Conservation (phyloP, 805 yeast genomes). For the Zygotorulaspora florentina region DNA sequence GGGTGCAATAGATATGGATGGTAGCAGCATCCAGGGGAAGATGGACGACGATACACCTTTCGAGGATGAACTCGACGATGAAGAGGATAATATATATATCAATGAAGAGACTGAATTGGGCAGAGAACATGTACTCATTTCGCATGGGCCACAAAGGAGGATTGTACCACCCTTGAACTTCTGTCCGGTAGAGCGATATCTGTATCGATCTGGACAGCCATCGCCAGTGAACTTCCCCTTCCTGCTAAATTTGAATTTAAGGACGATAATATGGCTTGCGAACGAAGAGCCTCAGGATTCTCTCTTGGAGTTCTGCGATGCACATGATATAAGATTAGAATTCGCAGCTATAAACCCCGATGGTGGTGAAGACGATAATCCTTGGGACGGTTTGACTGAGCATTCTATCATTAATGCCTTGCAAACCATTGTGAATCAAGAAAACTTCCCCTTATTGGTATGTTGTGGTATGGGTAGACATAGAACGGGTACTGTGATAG, state of each 20-base stretch:
- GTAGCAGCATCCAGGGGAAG: neutral
- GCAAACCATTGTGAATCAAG: slow-evolving; percentile 63
- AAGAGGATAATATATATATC: slow-evolving; percentile 28
- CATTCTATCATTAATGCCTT: slow-evolving; percentile 74
- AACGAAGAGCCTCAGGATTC: slow-evolving; percentile 93
- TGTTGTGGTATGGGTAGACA: slow-evolving; percentile 99
- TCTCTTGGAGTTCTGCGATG: slow-evolving; percentile 74
- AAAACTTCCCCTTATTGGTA: slow-evolving; percentile 79
- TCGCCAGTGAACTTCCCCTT: slow-evolving; percentile 89
- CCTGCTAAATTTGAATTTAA: slow-evolving; percentile 64
- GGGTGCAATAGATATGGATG: neutral
- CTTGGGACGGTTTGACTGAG: slow-evolving; percentile 95
- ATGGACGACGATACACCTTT: slow-evolving; percentile 5
- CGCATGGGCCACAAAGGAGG: slow-evolving; percentile 57
- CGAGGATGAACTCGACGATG: slow-evolving; percentile 28
- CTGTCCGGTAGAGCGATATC: slow-evolving; percentile 85
- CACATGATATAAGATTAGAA: slow-evolving; percentile 66
- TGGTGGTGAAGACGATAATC: slow-evolving; percentile 65
- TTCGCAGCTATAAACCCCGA: slow-evolving; percentile 81
- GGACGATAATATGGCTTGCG: slow-evolving; percentile 89
- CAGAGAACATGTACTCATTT: slow-evolving; percentile 30
- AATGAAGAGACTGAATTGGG: slow-evolving; percentile 35
- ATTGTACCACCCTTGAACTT: slow-evolving; percentile 93
- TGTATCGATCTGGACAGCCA: slow-evolving; percentile 93
- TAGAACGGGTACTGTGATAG: slow-evolving; percentile 94